These are phyloP conservation scores for Quercus robur DNA, from an alignment of 306 rosid species.

Conservation along the genomic window DNA sequence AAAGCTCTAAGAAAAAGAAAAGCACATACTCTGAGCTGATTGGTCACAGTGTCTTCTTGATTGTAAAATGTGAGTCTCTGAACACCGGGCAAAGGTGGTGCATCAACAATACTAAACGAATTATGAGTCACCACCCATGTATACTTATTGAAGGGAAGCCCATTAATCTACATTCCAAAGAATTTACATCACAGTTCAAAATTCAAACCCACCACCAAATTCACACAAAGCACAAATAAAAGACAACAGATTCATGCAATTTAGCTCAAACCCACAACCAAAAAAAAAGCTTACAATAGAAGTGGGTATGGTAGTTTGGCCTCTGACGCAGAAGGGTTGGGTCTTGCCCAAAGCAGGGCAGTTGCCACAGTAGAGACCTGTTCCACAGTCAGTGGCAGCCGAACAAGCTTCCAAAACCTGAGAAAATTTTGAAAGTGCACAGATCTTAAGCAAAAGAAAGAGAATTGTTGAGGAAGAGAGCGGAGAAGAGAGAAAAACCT, in stretches of 20 bases:
- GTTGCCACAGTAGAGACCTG: constrained; percentile 84
- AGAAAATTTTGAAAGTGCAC: constrained; percentile 16
- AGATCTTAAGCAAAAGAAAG: constrained; percentile 28
- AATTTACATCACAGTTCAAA: neutral
- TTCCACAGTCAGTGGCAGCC: constrained; percentile 61
- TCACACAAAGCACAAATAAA: neutral
- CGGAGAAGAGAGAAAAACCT: constrained; percentile 37
- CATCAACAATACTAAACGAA: constrained; percentile 86
- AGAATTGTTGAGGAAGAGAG: neutral
- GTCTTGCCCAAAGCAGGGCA: constrained; percentile 71
- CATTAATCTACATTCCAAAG: constrained; percentile 53
- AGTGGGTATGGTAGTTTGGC: constrained; percentile 60
- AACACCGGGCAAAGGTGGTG: constrained; percentile 63
- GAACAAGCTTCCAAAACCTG: constrained; percentile 83
- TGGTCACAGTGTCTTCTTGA: constrained; percentile 92
- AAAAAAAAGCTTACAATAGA: constrained; percentile 46
- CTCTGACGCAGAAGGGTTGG: constrained; percentile 75
- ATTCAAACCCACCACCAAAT: neutral
- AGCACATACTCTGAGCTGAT: constrained; percentile 65
- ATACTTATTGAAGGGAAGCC: constrained; percentile 86
- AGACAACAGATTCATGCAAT: neutral
- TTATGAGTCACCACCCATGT: constrained; percentile 92
- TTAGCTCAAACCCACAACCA: constrained; percentile 1
- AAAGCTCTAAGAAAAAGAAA: constrained; percentile 8
- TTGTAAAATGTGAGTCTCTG: constrained; percentile 85